Evolutionary conservation across 164 flowering plant genomes (phyloP).

Genomic region (Kalanchoe fedtschenkoi): DNA sequence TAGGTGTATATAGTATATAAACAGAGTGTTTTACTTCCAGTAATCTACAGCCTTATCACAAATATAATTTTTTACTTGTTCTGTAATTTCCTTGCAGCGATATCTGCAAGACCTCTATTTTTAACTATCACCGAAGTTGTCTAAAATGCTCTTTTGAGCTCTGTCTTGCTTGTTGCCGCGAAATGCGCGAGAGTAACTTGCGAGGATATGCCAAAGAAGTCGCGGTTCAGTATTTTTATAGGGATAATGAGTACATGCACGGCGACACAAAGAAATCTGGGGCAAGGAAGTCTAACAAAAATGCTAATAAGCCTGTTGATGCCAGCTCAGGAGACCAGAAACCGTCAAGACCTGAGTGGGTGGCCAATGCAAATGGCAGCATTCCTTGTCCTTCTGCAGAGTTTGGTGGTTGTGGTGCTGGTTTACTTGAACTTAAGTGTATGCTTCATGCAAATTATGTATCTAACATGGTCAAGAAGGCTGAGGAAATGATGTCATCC

Average conservation of each 20-base stretch:
- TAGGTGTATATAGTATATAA: conserved; percentile 8
- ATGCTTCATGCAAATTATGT: conserved; percentile 20
- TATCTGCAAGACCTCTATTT: conserved; percentile 50
- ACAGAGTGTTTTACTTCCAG: not conserved
- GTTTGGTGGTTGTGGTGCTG: conserved; percentile 40
- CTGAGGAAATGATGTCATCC: conserved; percentile 26
- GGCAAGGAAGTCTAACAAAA: not conserved
- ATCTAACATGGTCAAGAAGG: conserved; percentile 31
- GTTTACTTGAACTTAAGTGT: conserved; percentile 29
- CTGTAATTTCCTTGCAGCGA: conserved; percentile 25
- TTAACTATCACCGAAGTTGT: conserved; percentile 53
- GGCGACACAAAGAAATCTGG: conserved; percentile 15
- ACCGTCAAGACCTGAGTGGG: conserved; percentile 20
- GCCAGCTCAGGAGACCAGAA: conserved; percentile 6
- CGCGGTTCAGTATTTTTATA: conserved; percentile 11
- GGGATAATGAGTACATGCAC: conserved; percentile 31
- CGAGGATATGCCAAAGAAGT: conserved; percentile 22
- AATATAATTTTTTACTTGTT: not conserved
- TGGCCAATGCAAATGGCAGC: conserved; percentile 32
- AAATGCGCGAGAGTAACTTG: conserved; percentile 35
- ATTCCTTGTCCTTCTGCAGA: conserved; percentile 38
- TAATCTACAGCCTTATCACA: not conserved
- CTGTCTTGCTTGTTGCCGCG: conserved; percentile 51
- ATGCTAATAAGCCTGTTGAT: conserved; percentile 1
- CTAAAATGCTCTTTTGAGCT: conserved; percentile 45